Percentiles rank a stretch among this genome's conserved stretches.
These are phyloP conservation scores for Delitschia confertaspora DNA, from an alignment of 495 filamentous ascomycete species.

Conservation along the genomic window DNA sequence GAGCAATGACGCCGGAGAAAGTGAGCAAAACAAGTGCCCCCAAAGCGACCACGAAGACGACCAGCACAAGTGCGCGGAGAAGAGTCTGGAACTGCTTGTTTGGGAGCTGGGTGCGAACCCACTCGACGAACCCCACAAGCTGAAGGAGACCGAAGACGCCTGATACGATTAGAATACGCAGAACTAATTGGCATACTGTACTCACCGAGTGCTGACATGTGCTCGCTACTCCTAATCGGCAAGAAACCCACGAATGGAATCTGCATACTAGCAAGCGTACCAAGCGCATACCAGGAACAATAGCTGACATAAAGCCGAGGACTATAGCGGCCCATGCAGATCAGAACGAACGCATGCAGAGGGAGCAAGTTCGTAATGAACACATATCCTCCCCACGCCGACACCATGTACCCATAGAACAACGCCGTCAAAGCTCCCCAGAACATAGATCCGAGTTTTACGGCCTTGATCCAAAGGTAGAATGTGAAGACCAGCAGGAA, in stretches of 20 bases:
- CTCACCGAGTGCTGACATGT: conserved; percentile 93
- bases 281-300: conserved; percentile 94
- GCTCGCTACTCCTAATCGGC: conserved; percentile 92
- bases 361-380: conserved; percentile 99
- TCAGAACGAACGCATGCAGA: conserved; percentile 87
- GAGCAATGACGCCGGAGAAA: conserved; percentile 81
- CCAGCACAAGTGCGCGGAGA: conserved; percentile 67
- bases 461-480: conserved; percentile 96
- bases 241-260: conserved; percentile 98
- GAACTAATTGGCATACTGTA: neutral
- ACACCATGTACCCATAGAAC: conserved; percentile 99
- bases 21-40: conserved; percentile 73
- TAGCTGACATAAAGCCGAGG: conserved; percentile 91
- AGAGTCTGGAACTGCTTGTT: conserved; percentile 88
- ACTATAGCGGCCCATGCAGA: conserved; percentile 96
- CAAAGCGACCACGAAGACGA: conserved; percentile 64
- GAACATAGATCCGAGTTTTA: conserved; percentile 90
- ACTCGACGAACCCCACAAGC: conserved; percentile 88
- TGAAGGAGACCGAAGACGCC: conserved; percentile 95
- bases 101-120: conserved; percentile 74
- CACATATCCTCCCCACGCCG: conserved; percentile 98
- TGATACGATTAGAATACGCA: conserved; percentile 38
- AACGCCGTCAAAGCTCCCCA: conserved; percentile 92
- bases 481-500: conserved; percentile 98
- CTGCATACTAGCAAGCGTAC: conserved; percentile 97